phyloP scores from a whole-genome alignment of 2,329 filamentous ascomycete genomes.

The Lachnellula cervina region DNA sequence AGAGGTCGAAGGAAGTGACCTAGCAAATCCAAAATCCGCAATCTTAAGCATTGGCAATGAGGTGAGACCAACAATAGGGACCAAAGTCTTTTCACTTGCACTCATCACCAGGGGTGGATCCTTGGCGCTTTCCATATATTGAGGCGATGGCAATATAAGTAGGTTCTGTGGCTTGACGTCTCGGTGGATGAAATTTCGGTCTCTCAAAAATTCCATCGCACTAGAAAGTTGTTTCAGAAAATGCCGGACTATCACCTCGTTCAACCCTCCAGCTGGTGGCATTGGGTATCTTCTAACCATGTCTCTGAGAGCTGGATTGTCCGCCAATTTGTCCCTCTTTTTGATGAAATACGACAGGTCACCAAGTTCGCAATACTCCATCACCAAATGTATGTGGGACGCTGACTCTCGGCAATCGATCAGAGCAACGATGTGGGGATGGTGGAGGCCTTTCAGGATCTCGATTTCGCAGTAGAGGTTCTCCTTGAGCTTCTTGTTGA shows the following conservation, averaged over 20 bases:
- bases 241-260: conserved; percentile 94
- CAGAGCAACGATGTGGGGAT: conserved; percentile 94
- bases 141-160: conserved; percentile 75
- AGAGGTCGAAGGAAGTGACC: conserved; percentile 83
- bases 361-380: conserved; percentile 97
- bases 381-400: conserved; percentile 90
- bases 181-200: conserved; percentile 85
- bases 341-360: conserved; percentile 96
- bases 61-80: conserved; percentile 72
- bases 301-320: conserved; percentile 76
- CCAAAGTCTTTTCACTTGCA: conserved; percentile 73
- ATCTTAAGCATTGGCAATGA: conserved; percentile 95
- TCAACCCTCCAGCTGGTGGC: conserved; percentile 73
- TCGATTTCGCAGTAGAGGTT: conserved; percentile 94
- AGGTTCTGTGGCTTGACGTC: conserved; percentile 98
- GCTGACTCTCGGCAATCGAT: conserved; percentile 88
- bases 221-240: conserved; percentile 94
- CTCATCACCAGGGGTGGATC: conserved; percentile 66
- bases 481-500: conserved; percentile 94
- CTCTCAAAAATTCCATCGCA: conserved; percentile 81
- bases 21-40: conserved; percentile 97
- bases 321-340: conserved; percentile 75
- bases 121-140: conserved; percentile 59
- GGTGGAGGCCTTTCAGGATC: conserved; percentile 87
- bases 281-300: conserved; percentile 94